phyloP scores from a whole-genome alignment of 2,329 filamentous ascomycete species.

The Didymella segeticola region DNA sequence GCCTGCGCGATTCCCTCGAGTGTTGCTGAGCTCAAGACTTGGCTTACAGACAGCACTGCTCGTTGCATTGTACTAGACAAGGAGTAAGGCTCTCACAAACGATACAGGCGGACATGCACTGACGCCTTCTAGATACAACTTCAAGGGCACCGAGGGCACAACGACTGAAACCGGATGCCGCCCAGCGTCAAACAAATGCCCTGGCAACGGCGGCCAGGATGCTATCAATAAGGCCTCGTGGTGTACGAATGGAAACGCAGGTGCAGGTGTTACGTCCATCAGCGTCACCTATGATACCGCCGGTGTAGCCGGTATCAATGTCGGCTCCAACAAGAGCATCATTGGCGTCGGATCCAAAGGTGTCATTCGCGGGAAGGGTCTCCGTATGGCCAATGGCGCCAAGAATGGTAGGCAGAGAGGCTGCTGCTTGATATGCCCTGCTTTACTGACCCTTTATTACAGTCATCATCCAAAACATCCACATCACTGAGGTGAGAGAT shows the following conservation, averaged over 20 bases:
- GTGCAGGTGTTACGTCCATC: conserved; percentile 54
- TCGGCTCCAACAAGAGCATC: conserved; percentile 64
- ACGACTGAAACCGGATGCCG: conserved; percentile 62
- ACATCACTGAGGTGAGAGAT: conserved; percentile 48
- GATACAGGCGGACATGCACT: not conserved
- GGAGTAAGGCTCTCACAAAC: conserved; percentile 16
- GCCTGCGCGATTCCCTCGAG: conserved; percentile 61
- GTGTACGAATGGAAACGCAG: conserved; percentile 61
- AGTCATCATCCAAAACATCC: conserved; percentile 55
- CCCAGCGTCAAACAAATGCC: conserved; percentile 52
- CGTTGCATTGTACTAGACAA: conserved; percentile 66
- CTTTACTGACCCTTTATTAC: not conserved
- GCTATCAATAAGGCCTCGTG: conserved; percentile 66
- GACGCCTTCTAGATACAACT: conserved; percentile 51
- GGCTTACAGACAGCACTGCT: conserved; percentile 60
- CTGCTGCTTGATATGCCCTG: no score
- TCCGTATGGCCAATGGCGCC: conserved; percentile 50
- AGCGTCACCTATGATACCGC: conserved; percentile 57
- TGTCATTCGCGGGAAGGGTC: conserved; percentile 63
- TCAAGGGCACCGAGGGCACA: conserved; percentile 61
- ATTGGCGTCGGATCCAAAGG: conserved; percentile 59
- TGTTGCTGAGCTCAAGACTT: conserved; percentile 63
- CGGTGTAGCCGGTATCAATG: conserved; percentile 56
- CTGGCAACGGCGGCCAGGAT: conserved; percentile 64
- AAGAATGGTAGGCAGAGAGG: conserved; percentile 46